phyloP scores from a whole-genome alignment of 1,284 basidiomycete species.

The Sanghuangporus sanghuang region DNA sequence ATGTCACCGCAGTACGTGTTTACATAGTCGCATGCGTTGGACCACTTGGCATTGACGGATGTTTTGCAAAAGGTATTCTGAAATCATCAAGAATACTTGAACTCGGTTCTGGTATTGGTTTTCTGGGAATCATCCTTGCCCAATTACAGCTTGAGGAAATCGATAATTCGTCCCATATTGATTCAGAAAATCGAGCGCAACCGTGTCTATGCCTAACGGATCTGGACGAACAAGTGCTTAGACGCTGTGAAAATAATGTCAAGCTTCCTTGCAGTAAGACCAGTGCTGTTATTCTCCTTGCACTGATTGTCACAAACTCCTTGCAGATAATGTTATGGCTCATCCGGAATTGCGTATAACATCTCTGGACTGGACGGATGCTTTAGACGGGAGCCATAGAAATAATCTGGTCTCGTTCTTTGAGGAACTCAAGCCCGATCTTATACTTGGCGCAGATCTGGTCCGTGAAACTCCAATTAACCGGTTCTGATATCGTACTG shows the following conservation, averaged over 20 bases:
- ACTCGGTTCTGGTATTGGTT: constrained; percentile 69
- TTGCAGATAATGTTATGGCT: constrained; percentile 44
- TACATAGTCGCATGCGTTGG: background rate
- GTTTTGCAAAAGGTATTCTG: constrained; percentile 40
- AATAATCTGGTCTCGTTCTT: constrained; percentile 26
- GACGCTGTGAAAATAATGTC: constrained; percentile 53
- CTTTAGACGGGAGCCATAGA: constrained; percentile 22
- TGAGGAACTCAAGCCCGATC: constrained; percentile 39
- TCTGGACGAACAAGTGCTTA: constrained; percentile 57
- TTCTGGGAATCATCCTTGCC: constrained; percentile 59
- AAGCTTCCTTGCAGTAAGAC: constrained; percentile 57
- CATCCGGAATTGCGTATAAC: constrained; percentile 41
- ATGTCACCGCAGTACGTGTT: constrained; percentile 30
- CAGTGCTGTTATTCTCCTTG: constrained; percentile 9
- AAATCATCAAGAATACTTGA: constrained; percentile 50
- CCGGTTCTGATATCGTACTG: background rate
- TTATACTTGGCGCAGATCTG: constrained; percentile 69
- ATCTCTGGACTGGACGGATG: constrained; percentile 60
- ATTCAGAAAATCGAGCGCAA: constrained; percentile 6
- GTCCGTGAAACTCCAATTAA: constrained; percentile 32
- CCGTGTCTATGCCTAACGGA: constrained; percentile 57
- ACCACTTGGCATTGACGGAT: constrained; percentile 1
- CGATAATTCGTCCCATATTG: background rate
- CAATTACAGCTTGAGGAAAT: constrained; percentile 38
- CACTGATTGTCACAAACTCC: background rate